phyloP scores from a whole-genome alignment of 2,329 filamentous ascomycete genomes.

The Ascosphaera acerosa region DNA sequence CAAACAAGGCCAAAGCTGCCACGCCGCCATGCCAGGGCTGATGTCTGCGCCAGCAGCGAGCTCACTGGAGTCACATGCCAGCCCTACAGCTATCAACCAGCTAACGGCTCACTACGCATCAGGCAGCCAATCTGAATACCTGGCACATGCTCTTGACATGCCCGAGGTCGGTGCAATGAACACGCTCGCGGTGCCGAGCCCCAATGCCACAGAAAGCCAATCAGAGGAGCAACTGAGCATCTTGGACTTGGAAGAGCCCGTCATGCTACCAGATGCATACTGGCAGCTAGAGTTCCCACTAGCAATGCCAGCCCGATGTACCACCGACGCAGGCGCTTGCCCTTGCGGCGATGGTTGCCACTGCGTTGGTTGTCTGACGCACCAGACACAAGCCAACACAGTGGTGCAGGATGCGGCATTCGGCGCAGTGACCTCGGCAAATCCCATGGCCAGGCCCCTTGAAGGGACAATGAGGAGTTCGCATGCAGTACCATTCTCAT shows the following conservation, averaged over 20 bases:
- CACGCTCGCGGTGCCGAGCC: not conserved
- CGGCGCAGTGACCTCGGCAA: no score
- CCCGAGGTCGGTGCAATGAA: slow-evolving; percentile 6
- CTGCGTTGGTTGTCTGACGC: slow-evolving; percentile 28
- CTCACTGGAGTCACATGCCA: not conserved
- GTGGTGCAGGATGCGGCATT: no score
- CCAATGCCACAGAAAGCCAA: not conserved
- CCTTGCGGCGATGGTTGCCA: slow-evolving; percentile 27
- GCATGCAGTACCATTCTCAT: no score
- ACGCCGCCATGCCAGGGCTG: slow-evolving; percentile 3
- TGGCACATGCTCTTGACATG: slow-evolving; percentile 5
- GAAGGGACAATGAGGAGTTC: no score
- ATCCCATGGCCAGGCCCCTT: no score
- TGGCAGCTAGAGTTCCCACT: slow-evolving; percentile 19
- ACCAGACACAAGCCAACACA: no score
- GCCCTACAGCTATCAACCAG: not conserved
- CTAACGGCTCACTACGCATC: not conserved
- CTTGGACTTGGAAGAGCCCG: slow-evolving; percentile 6
- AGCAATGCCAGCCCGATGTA: slow-evolving; percentile 17
- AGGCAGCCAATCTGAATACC: not conserved
- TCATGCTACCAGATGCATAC: slow-evolving; percentile 19
- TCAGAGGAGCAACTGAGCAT: slow-evolving; percentile 2
- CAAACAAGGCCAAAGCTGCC: not conserved
- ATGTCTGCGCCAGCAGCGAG: slow-evolving; percentile 4
- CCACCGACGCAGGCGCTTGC: slow-evolving; percentile 24